Evolutionary conservation across 768 basidiomycete species (phyloP).

Genomic region (Suillus subluteus): DNA sequence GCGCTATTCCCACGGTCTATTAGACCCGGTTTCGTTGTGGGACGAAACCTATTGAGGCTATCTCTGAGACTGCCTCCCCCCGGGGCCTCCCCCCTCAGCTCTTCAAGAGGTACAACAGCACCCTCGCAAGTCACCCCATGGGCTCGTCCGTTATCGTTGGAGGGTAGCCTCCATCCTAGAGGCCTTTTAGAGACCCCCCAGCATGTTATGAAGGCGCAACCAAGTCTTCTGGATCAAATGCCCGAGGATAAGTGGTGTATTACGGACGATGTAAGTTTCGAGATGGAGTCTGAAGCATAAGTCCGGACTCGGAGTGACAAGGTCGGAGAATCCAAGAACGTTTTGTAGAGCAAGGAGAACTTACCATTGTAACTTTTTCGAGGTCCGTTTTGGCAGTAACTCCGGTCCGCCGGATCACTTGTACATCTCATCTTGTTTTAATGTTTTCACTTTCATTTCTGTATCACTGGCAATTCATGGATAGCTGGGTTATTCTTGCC

Average conservation of each 20-base stretch:
- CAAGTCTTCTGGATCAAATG: conserved; percentile 61
- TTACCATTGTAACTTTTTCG: conserved; percentile 18
- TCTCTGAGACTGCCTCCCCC: too few relatives aligned
- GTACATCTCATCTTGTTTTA: not conserved
- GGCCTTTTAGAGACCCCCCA: too few relatives aligned
- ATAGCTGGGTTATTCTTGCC: not conserved
- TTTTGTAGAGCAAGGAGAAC: conserved; percentile 25
- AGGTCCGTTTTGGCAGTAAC: not conserved
- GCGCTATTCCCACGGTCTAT: too few relatives aligned
- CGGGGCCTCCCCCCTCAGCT: too few relatives aligned
- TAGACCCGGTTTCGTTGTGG: too few relatives aligned
- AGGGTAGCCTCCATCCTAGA: too few relatives aligned
- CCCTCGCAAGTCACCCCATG: too few relatives aligned
- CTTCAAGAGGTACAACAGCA: too few relatives aligned
- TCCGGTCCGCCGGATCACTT: not conserved
- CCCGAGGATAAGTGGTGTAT: conserved; percentile 57
- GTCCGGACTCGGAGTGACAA: conserved; percentile 29
- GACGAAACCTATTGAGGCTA: too few relatives aligned
- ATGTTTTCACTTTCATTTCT: not conserved
- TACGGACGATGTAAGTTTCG: conserved; percentile 57
- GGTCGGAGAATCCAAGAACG: conserved; percentile 23
- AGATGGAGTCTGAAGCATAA: conserved; percentile 37
- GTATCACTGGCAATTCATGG: not conserved
- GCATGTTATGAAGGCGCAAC: conserved; percentile 39
- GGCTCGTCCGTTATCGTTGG: too few relatives aligned